A percentile compares a stretch with the other conserved stretches of the same genome.
phyloP scores from a whole-genome alignment of 768 basidiomycete genomes.

The Mrakia gelida region DNA sequence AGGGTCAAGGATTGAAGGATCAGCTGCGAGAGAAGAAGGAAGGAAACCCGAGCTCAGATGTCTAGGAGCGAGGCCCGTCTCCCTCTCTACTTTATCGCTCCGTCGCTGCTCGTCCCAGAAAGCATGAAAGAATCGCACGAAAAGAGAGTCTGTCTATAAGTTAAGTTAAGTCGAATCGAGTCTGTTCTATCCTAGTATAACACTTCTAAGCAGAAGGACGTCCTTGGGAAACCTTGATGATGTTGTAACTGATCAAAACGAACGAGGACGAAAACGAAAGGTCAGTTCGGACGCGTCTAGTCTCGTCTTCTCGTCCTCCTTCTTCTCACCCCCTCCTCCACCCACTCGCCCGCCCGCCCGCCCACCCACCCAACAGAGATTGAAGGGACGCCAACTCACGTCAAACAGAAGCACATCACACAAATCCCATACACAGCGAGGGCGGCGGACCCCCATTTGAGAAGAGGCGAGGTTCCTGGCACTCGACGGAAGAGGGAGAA shows the following conservation, averaged over 20 bases:
- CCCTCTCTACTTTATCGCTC: too few species aligned
- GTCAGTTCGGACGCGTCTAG: background rate
- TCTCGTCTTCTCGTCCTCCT: too few species aligned
- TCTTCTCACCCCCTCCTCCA: background rate
- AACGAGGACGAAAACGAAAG: background rate
- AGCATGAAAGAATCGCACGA: too few species aligned
- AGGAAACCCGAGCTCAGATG: too few species aligned
- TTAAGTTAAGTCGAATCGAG: background rate
- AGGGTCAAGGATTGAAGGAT: too few species aligned
- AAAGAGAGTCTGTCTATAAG: background rate
- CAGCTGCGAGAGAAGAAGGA: too few species aligned
- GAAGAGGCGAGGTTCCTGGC: constrained; percentile 52
- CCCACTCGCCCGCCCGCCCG: too few species aligned
- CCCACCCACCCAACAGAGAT: background rate
- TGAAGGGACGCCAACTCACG: background rate
- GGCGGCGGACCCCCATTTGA: constrained; percentile 60
- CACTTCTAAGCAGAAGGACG: background rate
- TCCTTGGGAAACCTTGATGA: constrained; percentile 19
- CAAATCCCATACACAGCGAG: constrained; percentile 69
- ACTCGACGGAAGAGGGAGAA: constrained; percentile 78
- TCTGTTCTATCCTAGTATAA: background rate
- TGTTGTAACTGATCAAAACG: constrained; percentile 12
- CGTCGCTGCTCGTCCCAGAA: too few species aligned
- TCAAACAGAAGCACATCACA: constrained; percentile 72
- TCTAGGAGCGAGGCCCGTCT: too few species aligned